These are phyloP conservation scores for Debaryomyces nepalensis DNA, from an alignment of 1,139 yeast species.

Conservation along the genomic window DNA sequence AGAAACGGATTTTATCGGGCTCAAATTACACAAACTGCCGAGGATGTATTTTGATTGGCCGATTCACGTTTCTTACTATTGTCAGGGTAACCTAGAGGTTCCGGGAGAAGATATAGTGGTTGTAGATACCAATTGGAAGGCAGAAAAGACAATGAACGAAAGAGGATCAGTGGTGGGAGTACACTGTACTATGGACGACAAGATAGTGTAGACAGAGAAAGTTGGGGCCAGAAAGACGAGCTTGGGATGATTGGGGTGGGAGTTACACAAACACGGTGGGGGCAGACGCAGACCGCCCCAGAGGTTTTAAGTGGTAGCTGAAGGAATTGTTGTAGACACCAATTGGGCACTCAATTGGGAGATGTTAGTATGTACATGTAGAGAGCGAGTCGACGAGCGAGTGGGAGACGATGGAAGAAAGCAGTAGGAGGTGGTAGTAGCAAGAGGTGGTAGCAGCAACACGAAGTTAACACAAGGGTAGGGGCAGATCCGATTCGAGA, in stretches of 20 bases:
- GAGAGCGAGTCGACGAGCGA: background rate
- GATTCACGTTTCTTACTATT: slow-evolving; percentile 2
- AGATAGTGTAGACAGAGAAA: background rate
- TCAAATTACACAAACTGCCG: slow-evolving; percentile 9
- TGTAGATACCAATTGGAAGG: no score
- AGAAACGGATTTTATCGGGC: slow-evolving; percentile 13
- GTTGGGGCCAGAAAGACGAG: background rate
- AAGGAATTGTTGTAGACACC: no score
- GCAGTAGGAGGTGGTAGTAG: no score
- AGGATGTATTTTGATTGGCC: slow-evolving; percentile 8
- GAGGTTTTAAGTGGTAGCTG: background rate
- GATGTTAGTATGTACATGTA: background rate
- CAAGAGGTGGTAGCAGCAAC: no score
- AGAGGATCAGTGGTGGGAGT: no score
- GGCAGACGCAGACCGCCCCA: slow-evolving; percentile 5
- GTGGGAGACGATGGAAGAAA: background rate
- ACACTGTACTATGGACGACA: background rate
- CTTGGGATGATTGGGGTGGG: background rate
- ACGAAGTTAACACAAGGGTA: no score
- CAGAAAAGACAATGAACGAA: no score
- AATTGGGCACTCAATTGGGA: background rate
- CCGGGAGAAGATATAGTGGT: background rate
- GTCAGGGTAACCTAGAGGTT: slow-evolving; percentile 12
- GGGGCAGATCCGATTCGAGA: slow-evolving; percentile 1
- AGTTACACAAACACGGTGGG: slow-evolving; percentile 9